A percentile compares a stretch with the other conserved stretches of the same genome.
Conservation (phyloP, 768 basidiomycete genomes). For the Suillus lakei region DNA sequence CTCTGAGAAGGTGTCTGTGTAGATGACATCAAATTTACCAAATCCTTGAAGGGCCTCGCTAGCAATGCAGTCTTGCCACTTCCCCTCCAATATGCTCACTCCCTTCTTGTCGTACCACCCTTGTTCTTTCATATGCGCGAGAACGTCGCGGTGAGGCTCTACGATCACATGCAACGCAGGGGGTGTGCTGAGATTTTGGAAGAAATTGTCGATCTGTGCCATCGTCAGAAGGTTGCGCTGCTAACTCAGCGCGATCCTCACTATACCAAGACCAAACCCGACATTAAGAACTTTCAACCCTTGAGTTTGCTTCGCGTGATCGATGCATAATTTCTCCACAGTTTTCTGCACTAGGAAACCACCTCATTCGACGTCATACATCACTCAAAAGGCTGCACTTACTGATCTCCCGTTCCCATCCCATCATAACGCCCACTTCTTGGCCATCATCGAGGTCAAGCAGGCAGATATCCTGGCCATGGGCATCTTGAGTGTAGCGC, state of each 20-base stretch:
- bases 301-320: slow-evolving; percentile 47
- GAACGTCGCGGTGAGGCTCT: slow-evolving; percentile 92
- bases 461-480: slow-evolving; percentile 85
- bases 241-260: slow-evolving; percentile 38
- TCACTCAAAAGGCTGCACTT: slow-evolving; percentile 22
- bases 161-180: slow-evolving; percentile 87
- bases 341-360: slow-evolving; percentile 71
- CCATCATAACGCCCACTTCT: slow-evolving; percentile 99
- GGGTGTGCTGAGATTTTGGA: slow-evolving; percentile 63
- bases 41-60: slow-evolving; percentile 57
- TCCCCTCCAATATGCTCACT: slow-evolving; percentile 83
- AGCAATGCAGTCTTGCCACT: slow-evolving; percentile 90
- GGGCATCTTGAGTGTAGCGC: slow-evolving; percentile 66
- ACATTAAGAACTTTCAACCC: slow-evolving; percentile 81
- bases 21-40: slow-evolving; percentile 88
- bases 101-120: slow-evolving; percentile 83
- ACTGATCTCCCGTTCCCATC: slow-evolving; percentile 92
- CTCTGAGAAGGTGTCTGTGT: slow-evolving; percentile 94
- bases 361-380: slow-evolving; percentile 23
- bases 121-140: slow-evolving; percentile 73
- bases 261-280: slow-evolving; percentile 94
- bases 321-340: slow-evolving; percentile 63
- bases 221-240: slow-evolving; percentile 11
- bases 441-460: slow-evolving; percentile 62
- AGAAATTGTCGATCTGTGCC: slow-evolving; percentile 78